Evolutionary conservation across 495 filamentous ascomycete species (phyloP).

Genomic region (Penicillium coprophilum): DNA sequence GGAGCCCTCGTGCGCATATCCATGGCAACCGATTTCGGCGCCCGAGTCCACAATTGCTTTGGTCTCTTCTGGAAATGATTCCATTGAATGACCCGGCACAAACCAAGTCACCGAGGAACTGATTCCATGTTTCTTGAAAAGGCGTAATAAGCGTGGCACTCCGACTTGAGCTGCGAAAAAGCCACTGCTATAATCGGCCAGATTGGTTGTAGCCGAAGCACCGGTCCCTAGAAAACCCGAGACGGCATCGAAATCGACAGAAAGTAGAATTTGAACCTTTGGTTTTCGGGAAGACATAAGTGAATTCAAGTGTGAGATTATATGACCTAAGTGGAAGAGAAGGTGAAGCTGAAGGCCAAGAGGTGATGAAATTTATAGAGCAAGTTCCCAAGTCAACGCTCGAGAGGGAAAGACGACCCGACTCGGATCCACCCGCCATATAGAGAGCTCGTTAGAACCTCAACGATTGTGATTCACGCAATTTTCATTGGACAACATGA

Average conservation of each 20-base stretch:
- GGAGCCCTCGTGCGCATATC: constrained; percentile 60
- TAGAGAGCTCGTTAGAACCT: background rate
- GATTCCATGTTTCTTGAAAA: constrained; percentile 55
- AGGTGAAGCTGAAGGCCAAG: background rate
- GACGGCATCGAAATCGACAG: constrained; percentile 11
- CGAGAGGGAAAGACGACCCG: constrained; percentile 2
- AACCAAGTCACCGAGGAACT: constrained; percentile 60
- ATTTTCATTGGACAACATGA: background rate
- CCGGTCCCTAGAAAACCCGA: constrained; percentile 8
- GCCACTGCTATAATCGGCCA: constrained; percentile 58
- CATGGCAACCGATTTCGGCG: constrained; percentile 60
- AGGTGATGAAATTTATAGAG: background rate
- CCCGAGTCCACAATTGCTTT: constrained; percentile 54
- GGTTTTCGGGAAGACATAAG: background rate
- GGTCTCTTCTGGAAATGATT: constrained; percentile 57
- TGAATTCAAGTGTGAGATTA: background rate
- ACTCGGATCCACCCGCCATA: background rate
- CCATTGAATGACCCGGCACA: constrained; percentile 61
- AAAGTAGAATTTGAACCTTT: constrained; percentile 9
- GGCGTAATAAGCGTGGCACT: constrained; percentile 56
- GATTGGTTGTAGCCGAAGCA: constrained; percentile 42
- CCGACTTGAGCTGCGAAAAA: constrained; percentile 61
- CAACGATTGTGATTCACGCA: background rate
- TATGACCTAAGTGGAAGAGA: background rate
- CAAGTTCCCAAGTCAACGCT: background rate